Evolutionary conservation across 305 asterid species (phyloP).

Genomic region (Solanum aculeatissimum): DNA sequence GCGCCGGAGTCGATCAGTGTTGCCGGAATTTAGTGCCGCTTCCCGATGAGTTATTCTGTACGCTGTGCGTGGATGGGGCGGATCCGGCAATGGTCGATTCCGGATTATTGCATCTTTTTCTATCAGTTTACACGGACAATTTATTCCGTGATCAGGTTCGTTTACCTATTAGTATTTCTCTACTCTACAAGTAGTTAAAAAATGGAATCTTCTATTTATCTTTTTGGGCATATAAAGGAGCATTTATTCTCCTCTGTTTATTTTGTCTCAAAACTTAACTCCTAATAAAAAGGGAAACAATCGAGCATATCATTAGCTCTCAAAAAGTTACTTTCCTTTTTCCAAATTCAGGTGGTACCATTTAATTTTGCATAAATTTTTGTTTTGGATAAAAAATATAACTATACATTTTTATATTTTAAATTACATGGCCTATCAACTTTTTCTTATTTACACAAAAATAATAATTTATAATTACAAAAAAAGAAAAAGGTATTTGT

Average conservation of each 20-base stretch:
- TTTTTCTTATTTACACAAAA: no score
- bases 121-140: conserved; percentile 18
- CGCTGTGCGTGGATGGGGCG: conserved; percentile 13
- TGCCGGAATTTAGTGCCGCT: conserved; percentile 39
- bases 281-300: no score
- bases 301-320: background rate
- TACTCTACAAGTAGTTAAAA: background rate
- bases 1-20: conserved; percentile 29
- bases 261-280: background rate
- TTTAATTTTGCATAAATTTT: no score
- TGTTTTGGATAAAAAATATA: no score
- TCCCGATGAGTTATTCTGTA: conserved; percentile 29
- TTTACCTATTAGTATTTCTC: background rate
- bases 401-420: no score
- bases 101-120: conserved; percentile 46
- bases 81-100: conserved; percentile 51
- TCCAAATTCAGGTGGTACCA: background rate
- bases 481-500: no score
- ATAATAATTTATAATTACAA: no score
- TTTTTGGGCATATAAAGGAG: background rate
- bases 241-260: background rate
- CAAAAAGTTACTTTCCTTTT: background rate
- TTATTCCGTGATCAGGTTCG: conserved; percentile 48
- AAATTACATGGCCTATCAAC: no score
- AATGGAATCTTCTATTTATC: background rate